A percentile compares a stretch with the other conserved stretches of the same genome.
Conservation (phyloP, 2,329 filamentous ascomycete species). For the Monilinia aucupariae region DNA sequence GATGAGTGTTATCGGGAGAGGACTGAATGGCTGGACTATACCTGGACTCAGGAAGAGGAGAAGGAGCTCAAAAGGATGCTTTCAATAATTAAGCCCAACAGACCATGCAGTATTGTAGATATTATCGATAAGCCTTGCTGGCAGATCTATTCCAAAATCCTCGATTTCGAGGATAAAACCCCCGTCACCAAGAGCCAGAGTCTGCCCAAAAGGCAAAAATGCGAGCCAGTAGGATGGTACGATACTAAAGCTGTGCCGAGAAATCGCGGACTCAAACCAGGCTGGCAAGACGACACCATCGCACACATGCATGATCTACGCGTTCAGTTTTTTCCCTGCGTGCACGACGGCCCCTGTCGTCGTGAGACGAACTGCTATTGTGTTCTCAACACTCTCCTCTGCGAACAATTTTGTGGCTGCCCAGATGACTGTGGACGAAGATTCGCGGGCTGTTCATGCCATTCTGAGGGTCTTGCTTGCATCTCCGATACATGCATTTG, state of each 20-base stretch:
- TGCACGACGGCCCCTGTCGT: conserved; percentile 62
- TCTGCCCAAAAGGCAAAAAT: not conserved
- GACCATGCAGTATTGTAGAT: conserved; percentile 24
- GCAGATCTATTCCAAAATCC: conserved; percentile 25
- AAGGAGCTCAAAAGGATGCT: conserved; percentile 18
- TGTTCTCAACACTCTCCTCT: conserved; percentile 55
- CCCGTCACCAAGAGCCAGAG: not conserved
- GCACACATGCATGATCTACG: conserved; percentile 33
- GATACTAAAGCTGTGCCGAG: conserved; percentile 26
- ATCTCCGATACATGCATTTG: conserved; percentile 62
- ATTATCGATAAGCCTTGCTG: conserved; percentile 29
- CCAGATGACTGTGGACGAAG: conserved; percentile 56
- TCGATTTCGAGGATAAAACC: conserved; percentile 2
- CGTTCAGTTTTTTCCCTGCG: conserved; percentile 50
- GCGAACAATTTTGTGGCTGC: conserved; percentile 67
- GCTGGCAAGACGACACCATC: conserved; percentile 27
- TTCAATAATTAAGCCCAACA: conserved; percentile 19
- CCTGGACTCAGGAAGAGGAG: conserved; percentile 7
- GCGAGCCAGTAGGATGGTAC: conserved; percentile 30
- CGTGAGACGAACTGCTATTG: conserved; percentile 52
- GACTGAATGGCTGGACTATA: not conserved
- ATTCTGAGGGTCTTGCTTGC: conserved; percentile 54
- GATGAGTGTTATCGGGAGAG: not conserved
- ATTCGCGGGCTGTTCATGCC: conserved; percentile 63
- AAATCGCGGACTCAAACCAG: conserved; percentile 19